These are phyloP conservation scores for Pseudogymnoascus sp. DNA, from an alignment of 2,329 filamentous ascomycete species.

Conservation along the genomic window DNA sequence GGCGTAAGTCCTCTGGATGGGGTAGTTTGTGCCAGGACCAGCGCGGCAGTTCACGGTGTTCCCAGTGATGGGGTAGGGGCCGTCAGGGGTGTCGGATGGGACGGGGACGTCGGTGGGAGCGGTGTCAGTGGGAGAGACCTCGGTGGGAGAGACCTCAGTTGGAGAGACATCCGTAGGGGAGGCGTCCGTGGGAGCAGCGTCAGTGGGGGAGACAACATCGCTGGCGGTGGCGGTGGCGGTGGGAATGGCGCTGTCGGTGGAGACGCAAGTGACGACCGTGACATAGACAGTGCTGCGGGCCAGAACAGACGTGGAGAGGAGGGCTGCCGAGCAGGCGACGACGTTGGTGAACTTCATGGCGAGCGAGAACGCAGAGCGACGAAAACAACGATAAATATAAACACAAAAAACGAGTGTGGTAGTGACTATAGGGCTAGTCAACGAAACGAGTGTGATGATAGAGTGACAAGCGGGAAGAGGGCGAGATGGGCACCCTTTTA, in stretches of 20 bases:
- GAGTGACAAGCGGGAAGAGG: neutral
- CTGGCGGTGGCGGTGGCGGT: neutral
- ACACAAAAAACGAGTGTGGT: neutral
- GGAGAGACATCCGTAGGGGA: neutral
- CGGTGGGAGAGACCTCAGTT: neutral
- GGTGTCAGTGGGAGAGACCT: neutral
- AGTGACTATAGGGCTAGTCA: neutral
- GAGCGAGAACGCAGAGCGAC: neutral
- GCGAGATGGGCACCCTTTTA: neutral
- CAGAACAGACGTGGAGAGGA: neutral
- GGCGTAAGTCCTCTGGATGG: slow-evolving; percentile 12
- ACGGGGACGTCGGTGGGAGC: neutral
- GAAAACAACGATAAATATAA: neutral
- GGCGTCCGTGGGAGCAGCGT: neutral
- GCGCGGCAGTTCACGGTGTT: slow-evolving; percentile 20
- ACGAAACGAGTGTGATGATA: neutral
- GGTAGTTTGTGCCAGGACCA: slow-evolving; percentile 17
- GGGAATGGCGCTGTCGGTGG: neutral
- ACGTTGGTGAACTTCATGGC: neutral
- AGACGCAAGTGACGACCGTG: neutral
- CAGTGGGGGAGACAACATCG: neutral
- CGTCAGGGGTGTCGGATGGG: neutral
- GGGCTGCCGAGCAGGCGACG: neutral
- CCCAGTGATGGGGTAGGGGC: slow-evolving; percentile 17
- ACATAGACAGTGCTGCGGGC: slow-evolving; percentile 3